Evolutionary conservation across 768 basidiomycete species (phyloP).

Genomic region (Tricholoma terreum): DNA sequence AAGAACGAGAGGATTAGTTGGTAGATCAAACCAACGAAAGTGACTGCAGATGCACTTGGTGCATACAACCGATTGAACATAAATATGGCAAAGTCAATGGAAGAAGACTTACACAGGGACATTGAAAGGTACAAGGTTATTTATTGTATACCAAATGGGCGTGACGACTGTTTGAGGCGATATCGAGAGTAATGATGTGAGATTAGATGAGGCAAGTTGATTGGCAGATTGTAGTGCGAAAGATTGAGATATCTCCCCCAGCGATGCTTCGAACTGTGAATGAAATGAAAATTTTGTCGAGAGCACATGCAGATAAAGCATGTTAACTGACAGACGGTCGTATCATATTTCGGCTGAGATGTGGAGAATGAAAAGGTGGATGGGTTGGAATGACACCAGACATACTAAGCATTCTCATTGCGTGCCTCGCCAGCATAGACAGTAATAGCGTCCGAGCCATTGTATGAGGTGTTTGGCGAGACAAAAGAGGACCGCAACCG

Average conservation of each 20-base stretch:
- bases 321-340: conserved; percentile 27
- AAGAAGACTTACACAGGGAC: conserved; percentile 36
- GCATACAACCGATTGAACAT: background rate
- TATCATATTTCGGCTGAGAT: conserved; percentile 28
- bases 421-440: conserved; percentile 49
- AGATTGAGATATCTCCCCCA: conserved; percentile 30
- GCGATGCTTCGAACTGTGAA: conserved; percentile 32
- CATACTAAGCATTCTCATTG: conserved; percentile 62
- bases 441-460: conserved; percentile 47
- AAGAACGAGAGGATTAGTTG: conserved; percentile 28
- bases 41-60: conserved; percentile 34
- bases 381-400: background rate
- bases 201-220: conserved; percentile 19
- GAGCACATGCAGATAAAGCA: background rate
- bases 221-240: conserved; percentile 25
- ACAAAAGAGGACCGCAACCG: conserved; percentile 36
- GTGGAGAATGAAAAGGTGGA: background rate
- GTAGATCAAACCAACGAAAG: conserved; percentile 37
- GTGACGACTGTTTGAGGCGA: conserved; percentile 40
- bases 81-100: background rate
- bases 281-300: background rate
- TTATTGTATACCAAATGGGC: conserved; percentile 23
- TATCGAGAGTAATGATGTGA: conserved; percentile 34
- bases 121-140: conserved; percentile 47
- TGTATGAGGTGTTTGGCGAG: conserved; percentile 39